Evolutionary conservation across 768 basidiomycete genomes (phyloP).

Genomic region (Rhodotorula diobovata): DNA sequence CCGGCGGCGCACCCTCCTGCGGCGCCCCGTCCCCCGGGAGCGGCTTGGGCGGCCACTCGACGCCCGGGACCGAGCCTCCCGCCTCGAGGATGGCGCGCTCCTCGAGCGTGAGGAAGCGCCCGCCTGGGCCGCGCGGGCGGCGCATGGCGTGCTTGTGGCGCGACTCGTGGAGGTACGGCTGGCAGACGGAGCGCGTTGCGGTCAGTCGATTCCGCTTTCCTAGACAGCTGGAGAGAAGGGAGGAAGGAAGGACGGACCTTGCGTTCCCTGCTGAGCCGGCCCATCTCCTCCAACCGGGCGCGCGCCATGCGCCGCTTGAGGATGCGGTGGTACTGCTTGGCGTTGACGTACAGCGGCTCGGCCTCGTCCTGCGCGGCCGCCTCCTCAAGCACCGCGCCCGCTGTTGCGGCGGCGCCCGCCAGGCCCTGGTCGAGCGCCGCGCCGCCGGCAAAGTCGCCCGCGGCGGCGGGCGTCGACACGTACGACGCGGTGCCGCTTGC

Average conservation of each 20-base stretch:
- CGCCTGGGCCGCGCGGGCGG: conserved; percentile 91
- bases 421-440: neutral
- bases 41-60: conserved; percentile 35
- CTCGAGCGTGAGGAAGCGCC: conserved; percentile 92
- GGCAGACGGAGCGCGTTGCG: neutral
- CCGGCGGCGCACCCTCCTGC: too few species aligned
- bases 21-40: neutral
- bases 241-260: conserved; percentile 56
- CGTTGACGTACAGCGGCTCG: conserved; percentile 97
- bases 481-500: neutral
- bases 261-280: conserved; percentile 82
- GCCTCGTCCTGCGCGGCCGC: conserved; percentile 57
- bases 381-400: conserved; percentile 10
- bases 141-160: conserved; percentile 98
- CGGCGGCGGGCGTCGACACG: neutral
- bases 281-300: conserved; percentile 86
- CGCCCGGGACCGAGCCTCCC: conserved; percentile 27
- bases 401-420: neutral
- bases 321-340: conserved; percentile 98
- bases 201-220: neutral
- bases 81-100: conserved; percentile 54
- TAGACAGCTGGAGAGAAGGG: neutral
- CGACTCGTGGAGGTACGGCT: conserved; percentile 98
- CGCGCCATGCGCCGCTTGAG: conserved; percentile 88
- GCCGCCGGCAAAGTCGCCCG: too few species aligned